Evolutionary conservation across 805 yeast species (phyloP).

Genomic region (Komagataella populi): DNA sequence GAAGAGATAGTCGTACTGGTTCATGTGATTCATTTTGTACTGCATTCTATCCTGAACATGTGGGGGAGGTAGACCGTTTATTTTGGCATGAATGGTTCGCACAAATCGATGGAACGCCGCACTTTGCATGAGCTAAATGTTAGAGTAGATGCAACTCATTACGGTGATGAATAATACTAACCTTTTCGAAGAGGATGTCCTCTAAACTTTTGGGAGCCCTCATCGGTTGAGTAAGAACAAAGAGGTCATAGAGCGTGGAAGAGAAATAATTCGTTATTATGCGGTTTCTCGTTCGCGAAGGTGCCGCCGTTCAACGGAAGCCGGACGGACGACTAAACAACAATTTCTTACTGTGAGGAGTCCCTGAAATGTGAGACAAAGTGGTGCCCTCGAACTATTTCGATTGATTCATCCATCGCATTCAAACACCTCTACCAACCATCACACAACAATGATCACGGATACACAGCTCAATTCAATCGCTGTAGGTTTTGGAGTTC

Average conservation of each 20-base stretch:
- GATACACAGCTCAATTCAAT: constrained; percentile 68
- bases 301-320: background rate
- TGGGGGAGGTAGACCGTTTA: constrained; percentile 46
- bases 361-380: background rate
- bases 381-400: background rate
- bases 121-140: constrained; percentile 34
- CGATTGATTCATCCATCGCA: background rate
- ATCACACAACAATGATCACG: constrained; percentile 47
- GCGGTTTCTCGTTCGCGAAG: background rate
- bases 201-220: constrained; percentile 2
- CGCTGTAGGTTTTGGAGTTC: constrained; percentile 61
- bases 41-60: constrained; percentile 10
- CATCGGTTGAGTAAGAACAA: background rate
- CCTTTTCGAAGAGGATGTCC: constrained; percentile 5
- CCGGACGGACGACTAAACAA: background rate
- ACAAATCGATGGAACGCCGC: constrained; percentile 52
- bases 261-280: too few species aligned
- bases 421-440: background rate
- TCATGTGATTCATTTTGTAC: constrained; percentile 2
- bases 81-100: constrained; percentile 41
- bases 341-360: too few species aligned
- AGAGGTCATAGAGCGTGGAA: background rate
- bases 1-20: constrained; percentile 10
- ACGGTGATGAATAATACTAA: background rate
- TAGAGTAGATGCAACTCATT: background rate